phyloP scores from a whole-genome alignment of 805 yeast species.

The Zygosaccharomyces bisporus region DNA sequence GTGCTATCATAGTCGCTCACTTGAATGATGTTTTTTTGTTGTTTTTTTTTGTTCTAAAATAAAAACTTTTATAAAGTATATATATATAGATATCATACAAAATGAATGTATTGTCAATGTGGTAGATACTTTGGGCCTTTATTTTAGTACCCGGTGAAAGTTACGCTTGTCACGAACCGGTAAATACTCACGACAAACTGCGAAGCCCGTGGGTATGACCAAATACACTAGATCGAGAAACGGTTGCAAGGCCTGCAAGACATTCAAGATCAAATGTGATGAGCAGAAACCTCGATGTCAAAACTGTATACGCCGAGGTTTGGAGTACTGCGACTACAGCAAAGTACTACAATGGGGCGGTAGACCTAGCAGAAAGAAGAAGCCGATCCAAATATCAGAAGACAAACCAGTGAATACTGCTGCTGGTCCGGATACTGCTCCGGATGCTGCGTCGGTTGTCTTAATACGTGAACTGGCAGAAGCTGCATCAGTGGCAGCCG shows the following conservation, averaged over 20 bases:
- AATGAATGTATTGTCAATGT: neutral
- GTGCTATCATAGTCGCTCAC: neutral
- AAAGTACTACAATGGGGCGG: slow-evolving; percentile 69
- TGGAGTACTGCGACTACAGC: slow-evolving; percentile 56
- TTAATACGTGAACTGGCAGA: neutral
- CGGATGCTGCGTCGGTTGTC: neutral
- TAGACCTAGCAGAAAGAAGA: slow-evolving; percentile 52
- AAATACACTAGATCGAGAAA: slow-evolving; percentile 42
- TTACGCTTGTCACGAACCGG: neutral
- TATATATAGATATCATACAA: neutral
- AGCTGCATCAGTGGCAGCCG: neutral
- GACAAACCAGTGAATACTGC: too few species aligned
- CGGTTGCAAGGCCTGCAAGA: slow-evolving; percentile 62
- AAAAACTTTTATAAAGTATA: neutral
- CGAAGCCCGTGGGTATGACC: neutral
- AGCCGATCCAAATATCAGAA: too few species aligned
- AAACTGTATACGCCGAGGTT: slow-evolving; percentile 46
- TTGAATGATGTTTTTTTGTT: too few species aligned
- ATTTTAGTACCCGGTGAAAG: too few species aligned
- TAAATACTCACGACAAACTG: neutral
- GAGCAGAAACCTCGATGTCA: slow-evolving; percentile 62
- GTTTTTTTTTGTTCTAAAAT: neutral
- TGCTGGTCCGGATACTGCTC: too few species aligned
- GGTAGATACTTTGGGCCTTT: too few species aligned
- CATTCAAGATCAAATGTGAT: slow-evolving; percentile 63